phyloP scores from a whole-genome alignment of 805 yeast genomes.

The Kluyveromyces siamensis region DNA sequence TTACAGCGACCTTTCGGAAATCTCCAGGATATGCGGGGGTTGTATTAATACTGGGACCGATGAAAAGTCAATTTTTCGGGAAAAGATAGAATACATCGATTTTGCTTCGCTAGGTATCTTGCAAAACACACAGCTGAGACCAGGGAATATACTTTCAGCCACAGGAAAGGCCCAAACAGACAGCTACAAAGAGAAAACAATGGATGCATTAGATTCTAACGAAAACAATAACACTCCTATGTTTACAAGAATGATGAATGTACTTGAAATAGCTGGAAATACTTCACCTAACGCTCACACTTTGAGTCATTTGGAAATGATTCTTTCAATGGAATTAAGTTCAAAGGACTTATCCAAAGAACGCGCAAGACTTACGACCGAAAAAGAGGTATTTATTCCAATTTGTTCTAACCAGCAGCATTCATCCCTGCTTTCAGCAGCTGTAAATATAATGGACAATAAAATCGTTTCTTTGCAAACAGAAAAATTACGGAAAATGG shows the following conservation, averaged over 20 bases:
- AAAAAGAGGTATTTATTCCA: slow-evolving; percentile 16
- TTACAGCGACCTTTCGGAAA: slow-evolving; percentile 6
- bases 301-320: slow-evolving; percentile 8
- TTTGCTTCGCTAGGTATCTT: slow-evolving; percentile 13
- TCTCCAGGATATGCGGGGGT: slow-evolving; percentile 10
- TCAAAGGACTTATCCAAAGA: slow-evolving; percentile 21
- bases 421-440: slow-evolving; percentile 12
- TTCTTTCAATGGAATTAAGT: slow-evolving; percentile 15
- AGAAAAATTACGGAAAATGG: slow-evolving; percentile 16
- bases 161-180: neutral
- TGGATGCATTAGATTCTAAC: neutral
- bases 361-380: slow-evolving; percentile 13
- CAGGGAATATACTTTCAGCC: neutral
- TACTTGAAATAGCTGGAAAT: slow-evolving; percentile 1
- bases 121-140: slow-evolving; percentile 1
- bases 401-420: slow-evolving; percentile 17
- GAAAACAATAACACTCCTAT: neutral
- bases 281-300: slow-evolving; percentile 4
- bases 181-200: neutral
- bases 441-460: slow-evolving; percentile 18
- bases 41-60: slow-evolving; percentile 1
- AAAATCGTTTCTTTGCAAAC: slow-evolving; percentile 22
- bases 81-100: slow-evolving; percentile 14
- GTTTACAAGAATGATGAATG: slow-evolving; percentile 1
- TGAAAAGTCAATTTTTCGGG: neutral